phyloP scores from a whole-genome alignment of 176 grass and related monocot genomes.

The Ensete ventricosum region DNA sequence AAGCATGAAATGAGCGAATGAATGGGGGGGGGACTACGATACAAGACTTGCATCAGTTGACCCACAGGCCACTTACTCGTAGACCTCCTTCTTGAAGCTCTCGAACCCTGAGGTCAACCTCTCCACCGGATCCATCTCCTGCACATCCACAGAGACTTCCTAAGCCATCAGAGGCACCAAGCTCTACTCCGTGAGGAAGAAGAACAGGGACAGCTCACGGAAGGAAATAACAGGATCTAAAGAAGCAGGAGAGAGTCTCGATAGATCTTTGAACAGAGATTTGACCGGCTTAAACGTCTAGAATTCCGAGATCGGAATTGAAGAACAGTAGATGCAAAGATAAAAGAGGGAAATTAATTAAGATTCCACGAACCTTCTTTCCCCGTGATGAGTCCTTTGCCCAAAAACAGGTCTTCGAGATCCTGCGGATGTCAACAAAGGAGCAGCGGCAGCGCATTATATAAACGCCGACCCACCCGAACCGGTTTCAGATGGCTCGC shows the following conservation, averaged over 20 bases:
- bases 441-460: not conserved
- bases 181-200: too few species aligned
- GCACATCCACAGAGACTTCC: not conserved
- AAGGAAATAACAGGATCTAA: not conserved
- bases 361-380: not conserved
- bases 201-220: not conserved
- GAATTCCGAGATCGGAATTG: not conserved
- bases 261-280: not conserved
- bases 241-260: not conserved
- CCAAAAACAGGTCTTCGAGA: not conserved
- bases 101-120: constrained; percentile 36
- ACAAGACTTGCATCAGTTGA: not conserved
- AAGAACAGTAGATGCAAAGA: not conserved
- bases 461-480: not conserved
- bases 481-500: not conserved
- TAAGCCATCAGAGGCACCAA: not conserved
- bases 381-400: not conserved
- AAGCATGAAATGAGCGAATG: not conserved
- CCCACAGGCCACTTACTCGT: constrained; percentile 21
- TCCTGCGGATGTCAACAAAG: not conserved
- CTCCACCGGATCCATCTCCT: constrained; percentile 32
- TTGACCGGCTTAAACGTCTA: not conserved
- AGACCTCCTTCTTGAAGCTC: constrained; percentile 32
- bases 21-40: not conserved
- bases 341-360: not conserved